Conservation (phyloP, 805 yeast species). For the Danielia oregonensis region DNA sequence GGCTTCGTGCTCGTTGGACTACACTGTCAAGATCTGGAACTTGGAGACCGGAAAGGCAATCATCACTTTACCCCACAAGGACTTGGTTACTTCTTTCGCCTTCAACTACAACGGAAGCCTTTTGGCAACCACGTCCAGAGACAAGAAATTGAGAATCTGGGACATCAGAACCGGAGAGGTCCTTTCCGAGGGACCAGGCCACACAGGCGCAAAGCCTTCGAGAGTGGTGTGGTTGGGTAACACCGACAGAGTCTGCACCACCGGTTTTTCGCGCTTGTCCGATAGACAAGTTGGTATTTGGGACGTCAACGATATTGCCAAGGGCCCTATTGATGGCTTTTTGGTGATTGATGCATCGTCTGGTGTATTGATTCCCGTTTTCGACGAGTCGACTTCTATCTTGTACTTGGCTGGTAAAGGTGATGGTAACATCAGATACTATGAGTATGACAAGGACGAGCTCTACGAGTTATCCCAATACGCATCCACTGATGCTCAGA, state of each 20-base stretch:
- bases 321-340: slow-evolving; percentile 89
- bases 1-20: slow-evolving; percentile 88
- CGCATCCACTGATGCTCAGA: slow-evolving; percentile 86
- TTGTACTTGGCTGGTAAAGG: slow-evolving; percentile 95
- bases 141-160: slow-evolving; percentile 88
- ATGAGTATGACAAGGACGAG: slow-evolving; percentile 81
- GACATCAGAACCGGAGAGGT: slow-evolving; percentile 74
- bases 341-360: slow-evolving; percentile 83
- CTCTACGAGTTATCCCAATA: slow-evolving; percentile 84
- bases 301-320: slow-evolving; percentile 70
- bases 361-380: slow-evolving; percentile 91
- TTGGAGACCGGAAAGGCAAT: slow-evolving; percentile 67
- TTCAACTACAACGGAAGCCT: slow-evolving; percentile 87
- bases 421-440: slow-evolving; percentile 95
- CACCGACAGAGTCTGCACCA: slow-evolving; percentile 78
- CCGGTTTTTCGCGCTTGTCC: slow-evolving; percentile 89
- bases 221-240: slow-evolving; percentile 91
- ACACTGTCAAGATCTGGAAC: slow-evolving; percentile 90
- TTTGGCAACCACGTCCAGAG: slow-evolving; percentile 87
- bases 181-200: slow-evolving; percentile 83
- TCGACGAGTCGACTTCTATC: slow-evolving; percentile 74
- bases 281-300: slow-evolving; percentile 96
- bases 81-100: slow-evolving; percentile 87
- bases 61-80: slow-evolving; percentile 78
- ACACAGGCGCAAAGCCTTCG: slow-evolving; percentile 86